Percentiles rank a stretch among this genome's conserved stretches.
phyloP scores from a whole-genome alignment of 441 rosid species.

The Corymbia citriodora region DNA sequence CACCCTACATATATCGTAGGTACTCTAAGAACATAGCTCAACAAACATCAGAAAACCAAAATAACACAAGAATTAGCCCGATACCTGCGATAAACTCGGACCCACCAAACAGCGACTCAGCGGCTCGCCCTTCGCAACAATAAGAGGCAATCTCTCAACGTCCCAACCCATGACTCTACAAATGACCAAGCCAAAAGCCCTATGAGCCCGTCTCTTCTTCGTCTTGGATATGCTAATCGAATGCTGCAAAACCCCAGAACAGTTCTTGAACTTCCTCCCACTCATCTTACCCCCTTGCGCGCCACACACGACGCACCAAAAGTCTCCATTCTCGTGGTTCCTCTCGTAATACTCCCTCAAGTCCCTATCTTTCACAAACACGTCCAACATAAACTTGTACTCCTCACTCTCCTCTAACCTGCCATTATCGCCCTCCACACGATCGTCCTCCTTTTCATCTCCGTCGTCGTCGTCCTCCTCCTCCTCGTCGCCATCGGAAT shows the following conservation, averaged over 20 bases:
- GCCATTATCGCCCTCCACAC: conserved; percentile 2
- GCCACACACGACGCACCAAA: conserved; percentile 70
- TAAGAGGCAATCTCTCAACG: conserved; percentile 37
- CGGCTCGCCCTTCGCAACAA: conserved; percentile 34
- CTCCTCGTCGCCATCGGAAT: conserved; percentile 9
- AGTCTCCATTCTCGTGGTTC: conserved; percentile 42
- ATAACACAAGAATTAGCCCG: neutral
- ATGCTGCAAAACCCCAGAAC: conserved; percentile 63
- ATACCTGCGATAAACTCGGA: neutral
- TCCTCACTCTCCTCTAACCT: conserved; percentile 22
- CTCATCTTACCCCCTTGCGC: conserved; percentile 36
- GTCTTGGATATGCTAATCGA: conserved; percentile 42
- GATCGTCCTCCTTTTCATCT: conserved; percentile 17
- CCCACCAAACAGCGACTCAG: conserved; percentile 21
- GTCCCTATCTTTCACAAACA: conserved; percentile 43
- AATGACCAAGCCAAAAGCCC: conserved; percentile 58
- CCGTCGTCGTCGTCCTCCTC: conserved; percentile 14
- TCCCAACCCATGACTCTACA: conserved; percentile 88
- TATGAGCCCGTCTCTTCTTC: conserved; percentile 43
- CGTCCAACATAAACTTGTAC: conserved; percentile 32
- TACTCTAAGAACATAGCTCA: neutral
- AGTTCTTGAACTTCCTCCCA: conserved; percentile 42
- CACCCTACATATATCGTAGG: neutral
- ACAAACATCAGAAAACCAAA: neutral
- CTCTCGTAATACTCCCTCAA: conserved; percentile 58